Conservation (phyloP, 768 basidiomycete genomes). For the Trametes punicea region DNA sequence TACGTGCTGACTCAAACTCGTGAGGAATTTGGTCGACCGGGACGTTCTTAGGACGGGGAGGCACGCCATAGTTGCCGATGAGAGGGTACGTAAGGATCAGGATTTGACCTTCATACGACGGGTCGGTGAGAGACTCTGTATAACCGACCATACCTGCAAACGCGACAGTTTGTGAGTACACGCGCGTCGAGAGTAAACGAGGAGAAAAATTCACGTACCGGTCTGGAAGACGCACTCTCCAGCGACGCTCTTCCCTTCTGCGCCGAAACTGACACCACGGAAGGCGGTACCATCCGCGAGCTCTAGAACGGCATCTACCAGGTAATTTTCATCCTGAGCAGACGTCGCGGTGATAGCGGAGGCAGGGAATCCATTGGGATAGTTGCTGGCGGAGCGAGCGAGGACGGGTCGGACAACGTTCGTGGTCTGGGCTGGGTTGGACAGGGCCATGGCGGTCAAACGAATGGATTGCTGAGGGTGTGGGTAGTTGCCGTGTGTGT, state of each 20-base stretch:
- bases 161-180: background rate
- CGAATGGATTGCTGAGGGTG: background rate
- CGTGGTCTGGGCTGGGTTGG: constrained; percentile 21
- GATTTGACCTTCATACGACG: constrained; percentile 97
- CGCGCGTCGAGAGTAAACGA: background rate
- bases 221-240: constrained; percentile 99
- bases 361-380: constrained; percentile 34
- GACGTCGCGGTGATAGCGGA: constrained; percentile 36
- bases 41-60: constrained; percentile 51
- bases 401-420: constrained; percentile 38
- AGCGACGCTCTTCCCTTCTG: constrained; percentile 82
- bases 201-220: constrained; percentile 51
- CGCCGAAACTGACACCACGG: constrained; percentile 91
- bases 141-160: constrained; percentile 97
- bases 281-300: constrained; percentile 86
- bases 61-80: constrained; percentile 97
- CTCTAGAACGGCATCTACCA: constrained; percentile 73
- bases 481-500: background rate
- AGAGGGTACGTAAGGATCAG: constrained; percentile 96
- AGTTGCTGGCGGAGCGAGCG: constrained; percentile 42
- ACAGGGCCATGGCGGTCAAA: constrained; percentile 16
- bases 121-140: constrained; percentile 96
- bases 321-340: constrained; percentile 21
- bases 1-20: constrained; percentile 92
- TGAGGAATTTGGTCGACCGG: constrained; percentile 54